Evolutionary conservation across 2,329 filamentous ascomycete species (phyloP).

Genomic region (Aureobasidium sp.): DNA sequence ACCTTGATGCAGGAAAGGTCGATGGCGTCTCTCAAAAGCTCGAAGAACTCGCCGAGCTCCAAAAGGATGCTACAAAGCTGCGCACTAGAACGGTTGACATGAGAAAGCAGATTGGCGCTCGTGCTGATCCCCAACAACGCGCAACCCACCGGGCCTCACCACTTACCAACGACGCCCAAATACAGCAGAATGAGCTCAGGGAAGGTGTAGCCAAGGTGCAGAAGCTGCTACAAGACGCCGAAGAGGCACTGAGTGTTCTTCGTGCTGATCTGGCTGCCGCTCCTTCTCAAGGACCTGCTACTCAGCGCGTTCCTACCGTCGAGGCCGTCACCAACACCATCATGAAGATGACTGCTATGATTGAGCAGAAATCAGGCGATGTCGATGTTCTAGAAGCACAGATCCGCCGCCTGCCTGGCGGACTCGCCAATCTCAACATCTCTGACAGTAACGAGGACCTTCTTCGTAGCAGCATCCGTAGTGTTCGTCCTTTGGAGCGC

Average conservation of each 20-base stretch:
- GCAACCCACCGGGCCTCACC: constrained; percentile 61
- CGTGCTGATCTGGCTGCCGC: constrained; percentile 64
- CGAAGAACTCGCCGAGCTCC: constrained; percentile 56
- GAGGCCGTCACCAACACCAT: constrained; percentile 91
- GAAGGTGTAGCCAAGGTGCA: constrained; percentile 68
- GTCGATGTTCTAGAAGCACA: constrained; percentile 84
- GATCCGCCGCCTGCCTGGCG: constrained; percentile 56
- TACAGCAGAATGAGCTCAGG: constrained; percentile 76
- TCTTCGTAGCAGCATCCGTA: constrained; percentile 21
- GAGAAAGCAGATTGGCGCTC: constrained; percentile 61
- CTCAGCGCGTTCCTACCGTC: constrained; percentile 62
- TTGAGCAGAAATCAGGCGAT: constrained; percentile 82
- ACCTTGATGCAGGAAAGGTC: constrained; percentile 61
- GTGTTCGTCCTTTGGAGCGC: constrained; percentile 19
- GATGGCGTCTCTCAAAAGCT: constrained; percentile 61
- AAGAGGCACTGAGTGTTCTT: constrained; percentile 70
- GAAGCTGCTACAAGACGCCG: constrained; percentile 64
- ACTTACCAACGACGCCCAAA: constrained; percentile 73
- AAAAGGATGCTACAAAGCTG: constrained; percentile 62
- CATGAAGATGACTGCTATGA: constrained; percentile 83
- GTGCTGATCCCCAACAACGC: constrained; percentile 57
- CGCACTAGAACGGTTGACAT: constrained; percentile 70
- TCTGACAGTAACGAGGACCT: constrained; percentile 23
- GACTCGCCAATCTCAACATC: constrained; percentile 22
- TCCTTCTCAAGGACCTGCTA: constrained; percentile 36